Percentiles rank a stretch among this genome's conserved stretches.
phyloP scores from a whole-genome alignment of 768 basidiomycete species.

The Xerocomus brunneocitrinus region DNA sequence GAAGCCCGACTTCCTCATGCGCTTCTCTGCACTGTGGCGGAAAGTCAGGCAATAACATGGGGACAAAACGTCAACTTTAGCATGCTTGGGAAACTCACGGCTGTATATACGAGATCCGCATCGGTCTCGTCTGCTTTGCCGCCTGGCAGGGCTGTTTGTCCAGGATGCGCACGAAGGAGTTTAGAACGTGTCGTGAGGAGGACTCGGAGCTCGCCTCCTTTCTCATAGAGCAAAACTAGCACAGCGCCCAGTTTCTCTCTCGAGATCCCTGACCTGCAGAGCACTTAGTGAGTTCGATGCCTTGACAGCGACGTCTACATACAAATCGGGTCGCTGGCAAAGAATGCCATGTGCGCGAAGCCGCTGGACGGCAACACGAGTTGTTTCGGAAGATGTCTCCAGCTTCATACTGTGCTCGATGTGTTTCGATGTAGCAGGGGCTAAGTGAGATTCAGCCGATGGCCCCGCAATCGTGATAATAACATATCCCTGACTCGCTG shows the following conservation, averaged over 20 bases:
- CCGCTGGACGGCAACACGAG: slow-evolving; percentile 36
- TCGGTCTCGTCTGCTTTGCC: slow-evolving; percentile 74
- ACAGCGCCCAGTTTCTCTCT: slow-evolving; percentile 63
- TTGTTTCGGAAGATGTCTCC: slow-evolving; percentile 13
- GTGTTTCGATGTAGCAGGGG: background rate
- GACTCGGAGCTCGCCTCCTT: slow-evolving; percentile 62
- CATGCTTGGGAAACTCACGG: slow-evolving; percentile 46
- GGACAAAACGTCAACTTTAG: background rate
- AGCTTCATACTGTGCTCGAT: slow-evolving; percentile 6
- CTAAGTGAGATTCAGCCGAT: background rate
- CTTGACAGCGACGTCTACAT: slow-evolving; percentile 30
- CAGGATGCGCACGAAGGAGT: slow-evolving; percentile 66
- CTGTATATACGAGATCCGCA: slow-evolving; percentile 58
- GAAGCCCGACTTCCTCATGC: slow-evolving; percentile 76
- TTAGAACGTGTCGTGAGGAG: slow-evolving; percentile 85
- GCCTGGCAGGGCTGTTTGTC: slow-evolving; percentile 80
- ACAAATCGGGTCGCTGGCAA: slow-evolving; percentile 46
- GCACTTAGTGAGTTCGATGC: background rate
- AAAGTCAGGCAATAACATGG: background rate
- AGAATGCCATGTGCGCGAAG: slow-evolving; percentile 28
- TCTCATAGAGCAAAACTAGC: slow-evolving; percentile 73
- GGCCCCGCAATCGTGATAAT: background rate
- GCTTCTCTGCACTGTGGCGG: slow-evolving; percentile 70
- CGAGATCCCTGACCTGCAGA: slow-evolving; percentile 32
- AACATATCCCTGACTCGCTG: background rate